Evolutionary conservation across 2,329 filamentous ascomycete genomes (phyloP), one percentile per base, ranked within the genome.

Genomic region (Paecilomyces variotii): DNA sequence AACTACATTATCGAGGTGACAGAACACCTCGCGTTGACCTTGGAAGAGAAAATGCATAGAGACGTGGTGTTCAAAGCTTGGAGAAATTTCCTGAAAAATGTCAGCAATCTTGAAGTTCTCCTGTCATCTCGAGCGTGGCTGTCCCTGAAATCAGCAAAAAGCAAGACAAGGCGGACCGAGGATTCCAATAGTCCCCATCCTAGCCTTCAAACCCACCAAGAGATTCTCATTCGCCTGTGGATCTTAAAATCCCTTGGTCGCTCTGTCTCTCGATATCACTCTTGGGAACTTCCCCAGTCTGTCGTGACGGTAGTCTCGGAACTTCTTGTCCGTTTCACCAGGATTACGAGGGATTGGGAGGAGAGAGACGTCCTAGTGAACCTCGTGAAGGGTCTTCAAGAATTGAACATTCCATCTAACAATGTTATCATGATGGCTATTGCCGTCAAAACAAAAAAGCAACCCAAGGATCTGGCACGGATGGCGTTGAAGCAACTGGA

Each of bases 191-290:
- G 4, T 25, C 30, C 50, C 11, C 6, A 24, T 28, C 53, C 59
- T 19, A 45, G 28, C 7, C n/a, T 65, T 3, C 56, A 65, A 24
- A 56, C 59, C 4, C 63, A 63, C n/a, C 63, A 70, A n/a, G 66
- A 65, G 26, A 67, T 74, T 4, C 56, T 74, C 12, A 32, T 72
- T 27, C 71, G 72, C 26, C 56, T 75, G 11, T 75, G 72, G 72
- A 56, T 61, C 28, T 60, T 74, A 55, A 67, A 67, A 30, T 64
- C 63, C 0, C 59, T 75, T 39, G 66, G 63, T 51, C 63, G 62
- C 39, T 59, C 64, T 6, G 58, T 66, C n/a, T 54, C 61, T 52
- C 24, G 62, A 19, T 61, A 64, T 19, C 58, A 64, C 56, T 65
- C 68, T 59, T 62, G 59, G 30, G 56, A 61, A 30, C 55, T 56